phyloP scores from a whole-genome alignment of 208 protist species.

The Naegleria gruberi region DNA sequence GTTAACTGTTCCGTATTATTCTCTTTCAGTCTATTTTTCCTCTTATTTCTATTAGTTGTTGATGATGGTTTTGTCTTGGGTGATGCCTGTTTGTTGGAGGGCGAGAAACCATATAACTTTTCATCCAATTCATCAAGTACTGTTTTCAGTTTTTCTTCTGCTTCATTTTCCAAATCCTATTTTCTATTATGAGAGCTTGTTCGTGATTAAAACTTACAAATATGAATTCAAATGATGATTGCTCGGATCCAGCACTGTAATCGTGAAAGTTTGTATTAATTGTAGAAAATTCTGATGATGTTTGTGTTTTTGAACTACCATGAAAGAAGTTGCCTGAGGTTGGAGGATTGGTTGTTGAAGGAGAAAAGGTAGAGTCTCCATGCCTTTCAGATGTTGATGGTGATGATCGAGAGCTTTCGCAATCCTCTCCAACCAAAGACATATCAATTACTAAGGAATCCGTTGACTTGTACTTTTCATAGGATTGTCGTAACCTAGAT shows the following conservation, averaged over 20 bases:
- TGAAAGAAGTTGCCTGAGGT: not conserved
- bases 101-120: not conserved
- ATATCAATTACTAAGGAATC: not conserved
- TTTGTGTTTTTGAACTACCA: not conserved
- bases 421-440: not conserved
- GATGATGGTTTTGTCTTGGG: not conserved
- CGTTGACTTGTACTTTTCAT: not conserved
- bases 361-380: not conserved
- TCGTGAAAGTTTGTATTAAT: not conserved
- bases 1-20: not conserved
- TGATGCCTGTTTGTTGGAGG: too few species aligned
- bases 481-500: not conserved
- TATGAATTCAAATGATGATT: not conserved
- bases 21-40: not conserved
- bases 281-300: not conserved
- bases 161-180: not conserved
- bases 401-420: not conserved
- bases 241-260: not conserved
- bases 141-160: not conserved
- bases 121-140: not conserved
- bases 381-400: not conserved
- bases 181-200: not conserved
- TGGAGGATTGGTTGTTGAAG: not conserved
- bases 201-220: not conserved
- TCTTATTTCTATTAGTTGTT: not conserved